These are phyloP conservation scores for Fusarium algeriense DNA, from an alignment of 2,329 filamentous ascomycete species.

Conservation along the genomic window DNA sequence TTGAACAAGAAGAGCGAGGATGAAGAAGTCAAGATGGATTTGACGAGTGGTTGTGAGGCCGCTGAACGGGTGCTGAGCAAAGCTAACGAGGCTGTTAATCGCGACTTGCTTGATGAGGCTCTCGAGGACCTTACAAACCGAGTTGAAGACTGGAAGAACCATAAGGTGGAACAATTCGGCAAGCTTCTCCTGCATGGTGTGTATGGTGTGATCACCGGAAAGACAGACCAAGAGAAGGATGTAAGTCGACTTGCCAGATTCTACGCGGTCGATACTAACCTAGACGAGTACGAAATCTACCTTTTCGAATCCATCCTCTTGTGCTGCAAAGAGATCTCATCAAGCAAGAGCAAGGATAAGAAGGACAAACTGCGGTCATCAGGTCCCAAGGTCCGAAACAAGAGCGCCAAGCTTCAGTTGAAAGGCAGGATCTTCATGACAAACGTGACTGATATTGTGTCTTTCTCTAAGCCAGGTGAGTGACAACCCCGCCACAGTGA, in stretches of 20 bases:
- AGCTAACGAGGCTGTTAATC: conserved; percentile 91
- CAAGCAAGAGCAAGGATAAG: conserved; percentile 85
- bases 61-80: conserved; percentile 84
- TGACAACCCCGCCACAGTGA: not conserved
- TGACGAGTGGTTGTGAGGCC: conserved; percentile 81
- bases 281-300: conserved; percentile 91
- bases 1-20: conserved; percentile 87
- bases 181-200: conserved; percentile 88
- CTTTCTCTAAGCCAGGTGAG: conserved; percentile 86
- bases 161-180: conserved; percentile 91
- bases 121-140: conserved; percentile 82
- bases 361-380: conserved; percentile 71
- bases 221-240: conserved; percentile 92
- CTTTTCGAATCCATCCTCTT: conserved; percentile 95
- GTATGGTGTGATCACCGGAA: conserved; percentile 90
- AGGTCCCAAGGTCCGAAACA: conserved; percentile 69
- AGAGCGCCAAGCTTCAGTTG: conserved; percentile 86
- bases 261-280: conserved; percentile 24
- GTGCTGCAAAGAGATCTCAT: conserved; percentile 94
- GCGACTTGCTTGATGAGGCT: conserved; percentile 85
- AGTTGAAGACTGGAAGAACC: conserved; percentile 97
- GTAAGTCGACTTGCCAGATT: conserved; percentile 63
- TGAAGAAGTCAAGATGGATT: conserved; percentile 76
- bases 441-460: conserved; percentile 96
- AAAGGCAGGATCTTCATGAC: conserved; percentile 99